These are phyloP conservation scores for Excoecaria agallocha DNA, from an alignment of 345 rosid species.

Conservation along the genomic window DNA sequence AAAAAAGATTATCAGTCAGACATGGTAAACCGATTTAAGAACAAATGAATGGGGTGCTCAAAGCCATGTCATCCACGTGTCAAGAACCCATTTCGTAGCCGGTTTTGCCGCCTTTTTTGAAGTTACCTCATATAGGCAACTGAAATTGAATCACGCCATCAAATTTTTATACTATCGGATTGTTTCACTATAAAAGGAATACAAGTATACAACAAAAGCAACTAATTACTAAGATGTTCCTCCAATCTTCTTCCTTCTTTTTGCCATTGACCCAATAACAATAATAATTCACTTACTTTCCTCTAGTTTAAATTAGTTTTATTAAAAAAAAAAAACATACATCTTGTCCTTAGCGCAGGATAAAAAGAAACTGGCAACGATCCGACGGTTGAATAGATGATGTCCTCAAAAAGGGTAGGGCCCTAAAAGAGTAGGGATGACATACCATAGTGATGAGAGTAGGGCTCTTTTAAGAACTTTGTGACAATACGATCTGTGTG, in stretches of 20 bases:
- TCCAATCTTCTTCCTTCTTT: no score
- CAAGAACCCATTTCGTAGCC: background rate
- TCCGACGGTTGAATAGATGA: background rate
- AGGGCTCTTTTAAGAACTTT: no score
- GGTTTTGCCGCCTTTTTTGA: no score
- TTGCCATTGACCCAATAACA: no score
- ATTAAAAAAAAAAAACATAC: no score
- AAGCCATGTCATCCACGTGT: background rate
- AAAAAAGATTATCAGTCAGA: background rate
- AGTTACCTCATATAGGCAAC: background rate
- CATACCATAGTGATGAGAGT: no score
- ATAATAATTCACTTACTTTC: no score
- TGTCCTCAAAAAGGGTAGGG: background rate
- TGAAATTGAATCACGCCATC: background rate
- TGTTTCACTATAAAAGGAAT: constrained; percentile 22
- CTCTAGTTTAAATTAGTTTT: no score
- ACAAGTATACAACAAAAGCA: background rate
- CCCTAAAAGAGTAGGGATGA: background rate
- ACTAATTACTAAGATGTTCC: no score
- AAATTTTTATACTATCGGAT: background rate
- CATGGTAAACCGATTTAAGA: no score
- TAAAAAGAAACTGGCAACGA: background rate
- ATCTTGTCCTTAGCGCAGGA: background rate
- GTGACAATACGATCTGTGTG: no score
- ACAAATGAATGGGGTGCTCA: no score